Evolutionary conservation across 2,329 filamentous ascomycete species (phyloP), one percentile per base, ranked within the genome.

Genomic region (Bipolaris oryzae): DNA sequence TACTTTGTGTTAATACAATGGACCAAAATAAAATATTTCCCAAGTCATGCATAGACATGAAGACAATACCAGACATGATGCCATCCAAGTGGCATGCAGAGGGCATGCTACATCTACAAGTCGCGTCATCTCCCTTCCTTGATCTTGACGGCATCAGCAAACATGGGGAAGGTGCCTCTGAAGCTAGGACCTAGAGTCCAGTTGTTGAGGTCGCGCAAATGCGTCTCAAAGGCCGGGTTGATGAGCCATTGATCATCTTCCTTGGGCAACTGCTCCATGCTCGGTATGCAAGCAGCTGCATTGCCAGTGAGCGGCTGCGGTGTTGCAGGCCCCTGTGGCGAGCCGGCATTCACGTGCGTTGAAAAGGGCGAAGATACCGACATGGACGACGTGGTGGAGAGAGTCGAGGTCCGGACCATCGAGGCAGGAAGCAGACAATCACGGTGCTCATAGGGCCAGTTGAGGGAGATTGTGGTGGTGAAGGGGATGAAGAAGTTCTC

Each of bases 401-500:
- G 51, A 16, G 64, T 46, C 0, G 60, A 55, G 18, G 63, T 35
- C 25, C 58, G 55, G 20, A 71, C 55, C 49, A 68, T 70, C 2
- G 74, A 72, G n/a, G 72, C 82, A 0, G 83, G 80, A 23, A 83
- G 77, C 23, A 96, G 79, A 34, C 87, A 86, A 64, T 92, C 88
- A 0, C 85, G 86, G 1, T 87, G 83, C 53, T 91, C 88, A 70
- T 96, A 94, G 0, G 89, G 89, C 92, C 92, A 97, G 64, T 93
- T 95, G 15, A 96, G 75, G 23, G 84, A 87, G 21, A 96, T 70
- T 0, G 88, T 92, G 1, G 83, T 85, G 1, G 90, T 95, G 74
- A 88, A 96, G 0, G 90, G 89, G 16, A 94, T 85, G 73, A 94
- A 95, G 80, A 93, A 96, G 64, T 89, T 85, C 55, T 93, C 89